Base-by-base conservation (phyloP, 805 yeast species). In the Pichia paraexigua region DNA sequence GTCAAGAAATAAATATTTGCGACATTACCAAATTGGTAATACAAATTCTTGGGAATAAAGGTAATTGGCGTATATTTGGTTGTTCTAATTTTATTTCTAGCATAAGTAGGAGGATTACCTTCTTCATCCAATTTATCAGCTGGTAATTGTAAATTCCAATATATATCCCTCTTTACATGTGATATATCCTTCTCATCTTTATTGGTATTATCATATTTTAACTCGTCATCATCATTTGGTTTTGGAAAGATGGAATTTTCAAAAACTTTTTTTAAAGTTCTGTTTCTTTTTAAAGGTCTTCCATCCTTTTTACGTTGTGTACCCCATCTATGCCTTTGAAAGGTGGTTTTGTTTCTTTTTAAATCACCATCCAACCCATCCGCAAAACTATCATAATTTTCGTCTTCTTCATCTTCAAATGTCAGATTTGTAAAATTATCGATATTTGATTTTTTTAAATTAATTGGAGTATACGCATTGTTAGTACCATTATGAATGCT, bases 21-120 rank as follows among this genome's bases (percentile, higher is more conserved):
- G 56, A 91, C 79, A 66, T 91, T 92, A 58, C 78, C 80, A 67
- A 91, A 91, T 71, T 94, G 98, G 56, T 78, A 76, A 45, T 70
- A 67, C 46, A 92, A 66, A 68, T 92, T 90, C 66, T 90, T 90
- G 3, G 98, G 98, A 30, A 94, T 57, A 63, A 92, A 92, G 10
- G 89, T 74, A 45, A 94, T 64, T 7, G 98, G 97, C 2, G 97
- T 92, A 68, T 92, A 92, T 71, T 89, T 92, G 2, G 99, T 89
- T 0, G 98, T 90, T 71, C 97, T 81, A 59, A 94, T 88, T 67
- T 94, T 91, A 72, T 92, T 92, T 61, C 97, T 77, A 12, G 95
- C 82, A 63, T 86, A 92, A n/a, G 67, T 64, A 0, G 74, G 72
- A 39, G 77, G 75, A 15, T 85, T 83, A 1, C 82, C 76, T 62